A percentile compares a stretch with the other conserved stretches of the same genome.
Conservation (phyloP, 192 early-diverging fungal genomes). For the Haplosporangium gracile region DNA sequence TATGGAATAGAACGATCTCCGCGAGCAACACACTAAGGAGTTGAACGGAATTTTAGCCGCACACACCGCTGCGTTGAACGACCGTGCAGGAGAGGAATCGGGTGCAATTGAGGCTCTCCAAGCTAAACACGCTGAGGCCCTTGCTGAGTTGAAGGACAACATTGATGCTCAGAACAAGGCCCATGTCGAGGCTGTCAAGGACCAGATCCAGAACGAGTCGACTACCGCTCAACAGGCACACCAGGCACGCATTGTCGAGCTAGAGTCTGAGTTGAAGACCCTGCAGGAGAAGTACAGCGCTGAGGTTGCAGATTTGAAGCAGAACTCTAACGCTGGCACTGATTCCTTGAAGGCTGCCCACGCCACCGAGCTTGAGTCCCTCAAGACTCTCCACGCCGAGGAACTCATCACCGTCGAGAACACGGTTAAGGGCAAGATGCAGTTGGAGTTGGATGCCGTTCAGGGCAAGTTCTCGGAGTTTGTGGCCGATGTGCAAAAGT, state of each 20-base stretch:
- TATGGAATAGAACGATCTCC: conserved; percentile 21
- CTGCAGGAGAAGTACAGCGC: conserved; percentile 42
- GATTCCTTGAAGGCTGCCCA: conserved; percentile 47
- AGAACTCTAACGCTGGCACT: not conserved
- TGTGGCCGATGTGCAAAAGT: conserved; percentile 32
- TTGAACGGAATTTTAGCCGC: conserved; percentile 30
- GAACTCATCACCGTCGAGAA: conserved; percentile 43
- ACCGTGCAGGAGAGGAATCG: conserved; percentile 51
- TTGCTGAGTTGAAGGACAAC: conserved; percentile 39
- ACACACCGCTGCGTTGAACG: conserved; percentile 44
- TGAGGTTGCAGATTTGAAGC: conserved; percentile 21
- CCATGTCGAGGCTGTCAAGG: conserved; percentile 28
- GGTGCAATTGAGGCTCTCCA: conserved; percentile 43
- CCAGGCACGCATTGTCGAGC: conserved; percentile 12
- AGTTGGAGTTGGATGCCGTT: conserved; percentile 38
- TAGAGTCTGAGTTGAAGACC: conserved; percentile 39
- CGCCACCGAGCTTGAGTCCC: conserved; percentile 32
- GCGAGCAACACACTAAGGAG: conserved; percentile 41
- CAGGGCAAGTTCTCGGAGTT: conserved; percentile 49
- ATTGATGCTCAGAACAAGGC: conserved; percentile 44
- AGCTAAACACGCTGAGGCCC: conserved; percentile 35
- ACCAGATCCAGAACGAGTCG: conserved; percentile 39
- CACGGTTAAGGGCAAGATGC: conserved; percentile 50
- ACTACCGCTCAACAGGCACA: conserved; percentile 26
- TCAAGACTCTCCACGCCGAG: conserved; percentile 38